Base-by-base conservation (phyloP, 805 yeast genomes). In the Ogataea methanolica region DNA sequence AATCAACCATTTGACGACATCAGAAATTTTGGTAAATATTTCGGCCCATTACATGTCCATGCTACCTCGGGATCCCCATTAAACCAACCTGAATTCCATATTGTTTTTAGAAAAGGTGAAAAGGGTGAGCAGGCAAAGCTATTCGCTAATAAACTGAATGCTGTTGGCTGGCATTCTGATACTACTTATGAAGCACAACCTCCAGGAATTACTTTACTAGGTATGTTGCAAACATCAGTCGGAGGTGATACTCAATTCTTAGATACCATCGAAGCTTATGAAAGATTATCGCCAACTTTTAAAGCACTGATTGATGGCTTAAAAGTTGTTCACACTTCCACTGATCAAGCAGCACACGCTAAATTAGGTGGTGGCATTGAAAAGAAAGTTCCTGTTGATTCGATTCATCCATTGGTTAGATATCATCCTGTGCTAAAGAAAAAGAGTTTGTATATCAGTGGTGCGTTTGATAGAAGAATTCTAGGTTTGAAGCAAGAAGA, bases 161-260 rank as follows among this genome's bases (percentile, higher is more conserved):
- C 69, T 35, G 68, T 71, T 19, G 57, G 60, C 45, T 85, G 87
- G 85, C 91, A 85, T 65, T 76, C 86, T 4, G 92, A 85, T 63
- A 83, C 82, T 35, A 75, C 87, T 33, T 85, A 82, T 61, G 90
- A 85, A 62, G 70, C 72, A 50, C 87, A 82, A 61, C 85, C 89
- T 7, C 85, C 90, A 14, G 85, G 84, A 14, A 69, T 76, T 46
- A 85, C 94, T 1, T 75, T 82, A 51, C 80, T 86, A 57, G 71
- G 79, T 22, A 79, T 82, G 45, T 68, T 84, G 40, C 84, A 83
- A 44, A 54, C 58, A 7, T 50, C 42, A 12, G 33, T 79, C 34
- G 89, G 89, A 44, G 91, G 91, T 47, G 91, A 84, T 62, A 85
- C 91, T 22, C 65, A 82, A 36, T 84, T 82, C 57, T 78, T 85